Evolutionary conservation across 306 rosid species (phyloP).

Genomic region (Crotalaria pallida): DNA sequence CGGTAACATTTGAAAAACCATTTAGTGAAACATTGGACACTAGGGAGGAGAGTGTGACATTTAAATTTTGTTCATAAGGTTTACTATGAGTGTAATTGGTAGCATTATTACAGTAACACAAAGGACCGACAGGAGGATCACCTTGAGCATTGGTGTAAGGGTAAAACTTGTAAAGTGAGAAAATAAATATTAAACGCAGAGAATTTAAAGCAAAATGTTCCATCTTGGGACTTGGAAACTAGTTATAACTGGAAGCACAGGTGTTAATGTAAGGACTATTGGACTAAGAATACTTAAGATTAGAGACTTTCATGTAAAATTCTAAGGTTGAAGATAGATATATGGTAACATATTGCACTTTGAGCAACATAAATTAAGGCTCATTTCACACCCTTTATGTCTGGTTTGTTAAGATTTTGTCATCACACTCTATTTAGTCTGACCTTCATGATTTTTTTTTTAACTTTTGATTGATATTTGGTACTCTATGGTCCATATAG

Average conservation of each 20-base stretch:
- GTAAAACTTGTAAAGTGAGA: not conserved
- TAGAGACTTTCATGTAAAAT: not conserved
- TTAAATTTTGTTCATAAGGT: conserved; percentile 20
- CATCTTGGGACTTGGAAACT: conserved; percentile 4
- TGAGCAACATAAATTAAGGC: not conserved
- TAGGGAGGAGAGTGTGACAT: conserved; percentile 15
- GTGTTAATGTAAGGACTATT: not conserved
- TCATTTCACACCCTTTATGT: not conserved
- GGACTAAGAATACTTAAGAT: not conserved
- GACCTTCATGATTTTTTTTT: not conserved
- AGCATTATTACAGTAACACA: not conserved
- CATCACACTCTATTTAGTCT: not conserved
- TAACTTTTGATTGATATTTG: not conserved
- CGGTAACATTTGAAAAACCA: conserved; percentile 3
- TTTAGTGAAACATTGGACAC: conserved; percentile 16
- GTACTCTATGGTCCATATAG: not conserved
- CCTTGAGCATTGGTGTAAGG: conserved; percentile 4
- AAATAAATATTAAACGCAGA: not conserved
- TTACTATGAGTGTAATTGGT: conserved; percentile 25
- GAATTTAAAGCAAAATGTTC: not conserved
- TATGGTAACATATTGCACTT: not conserved
- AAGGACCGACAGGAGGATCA: not conserved
- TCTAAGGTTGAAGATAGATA: not conserved
- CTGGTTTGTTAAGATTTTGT: not conserved
- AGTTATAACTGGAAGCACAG: not conserved